A percentile compares a stretch with the other conserved stretches of the same genome.
Evolutionary conservation across 2,329 filamentous ascomycete species (phyloP).

Genomic region (Coniochaeta ligniaria): DNA sequence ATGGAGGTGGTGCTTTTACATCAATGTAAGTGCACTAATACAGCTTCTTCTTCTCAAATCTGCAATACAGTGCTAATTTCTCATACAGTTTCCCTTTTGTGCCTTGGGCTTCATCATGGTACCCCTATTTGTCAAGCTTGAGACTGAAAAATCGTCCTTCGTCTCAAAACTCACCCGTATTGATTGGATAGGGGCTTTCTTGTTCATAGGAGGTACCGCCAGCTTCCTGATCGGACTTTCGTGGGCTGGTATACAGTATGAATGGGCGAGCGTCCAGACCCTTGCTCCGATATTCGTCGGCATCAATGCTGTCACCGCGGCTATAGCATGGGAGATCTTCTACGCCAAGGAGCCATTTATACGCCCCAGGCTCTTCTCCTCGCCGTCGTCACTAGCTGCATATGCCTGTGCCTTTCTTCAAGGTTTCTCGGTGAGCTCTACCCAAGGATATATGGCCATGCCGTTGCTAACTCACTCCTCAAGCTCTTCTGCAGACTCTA

Average conservation of each 20-base stretch:
- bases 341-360: slow-evolving; percentile 24
- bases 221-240: slow-evolving; percentile 39
- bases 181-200: slow-evolving; percentile 37
- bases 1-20: slow-evolving; percentile 42
- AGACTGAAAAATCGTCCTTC: slow-evolving; percentile 22
- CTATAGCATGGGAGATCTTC: slow-evolving; percentile 28
- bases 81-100: slow-evolving; percentile 28
- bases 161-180: slow-evolving; percentile 27
- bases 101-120: slow-evolving; percentile 29
- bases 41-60: too few relatives aligned
- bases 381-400: slow-evolving; percentile 18
- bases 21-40: slow-evolving; percentile 23
- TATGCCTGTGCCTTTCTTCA: slow-evolving; percentile 23
- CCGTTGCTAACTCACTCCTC: neutral
- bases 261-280: slow-evolving; percentile 32
- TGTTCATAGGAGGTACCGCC: slow-evolving; percentile 35
- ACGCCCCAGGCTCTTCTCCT: slow-evolving; percentile 20
- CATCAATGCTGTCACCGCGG: slow-evolving; percentile 25
- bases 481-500: slow-evolving; percentile 22
- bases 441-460: neutral
- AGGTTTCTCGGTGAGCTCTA: slow-evolving; percentile 11
- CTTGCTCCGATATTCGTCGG: slow-evolving; percentile 37
- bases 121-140: slow-evolving; percentile 33
- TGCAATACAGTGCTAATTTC: neutral
- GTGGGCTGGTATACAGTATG: slow-evolving; percentile 34